Percentiles rank a stretch among this genome's conserved stretches.
Conservation (phyloP, 2,329 filamentous ascomycete genomes). For the Phyllosticta capitalensis region DNA sequence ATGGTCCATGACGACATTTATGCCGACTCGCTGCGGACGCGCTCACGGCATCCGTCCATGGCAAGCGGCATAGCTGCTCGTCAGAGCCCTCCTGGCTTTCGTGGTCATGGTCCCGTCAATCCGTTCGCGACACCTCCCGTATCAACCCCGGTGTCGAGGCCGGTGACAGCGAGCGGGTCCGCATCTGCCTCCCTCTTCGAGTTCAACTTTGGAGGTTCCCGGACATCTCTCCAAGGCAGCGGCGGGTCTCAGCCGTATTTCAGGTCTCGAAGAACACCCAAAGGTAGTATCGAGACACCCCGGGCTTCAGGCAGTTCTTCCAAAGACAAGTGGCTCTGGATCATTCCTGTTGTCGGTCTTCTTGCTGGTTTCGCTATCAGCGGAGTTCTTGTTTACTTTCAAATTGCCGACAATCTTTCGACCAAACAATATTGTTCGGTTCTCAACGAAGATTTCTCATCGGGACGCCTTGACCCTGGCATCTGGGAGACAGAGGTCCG, state of each 20-base stretch:
- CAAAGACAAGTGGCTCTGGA: conserved; percentile 8
- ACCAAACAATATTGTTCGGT: conserved; percentile 4
- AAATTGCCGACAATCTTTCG: background rate
- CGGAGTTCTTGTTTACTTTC: conserved; percentile 1
- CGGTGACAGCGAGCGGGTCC: background rate
- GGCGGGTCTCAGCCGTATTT: conserved; percentile 1
- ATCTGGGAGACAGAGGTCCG: conserved; percentile 42
- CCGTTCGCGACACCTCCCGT: conserved; percentile 1
- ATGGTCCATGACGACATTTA: background rate
- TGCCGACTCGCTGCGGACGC: background rate
- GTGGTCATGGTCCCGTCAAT: background rate
- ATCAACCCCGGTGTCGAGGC: background rate
- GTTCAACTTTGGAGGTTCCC: background rate
- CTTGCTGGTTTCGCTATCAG: background rate
- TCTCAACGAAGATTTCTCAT: conserved; percentile 8
- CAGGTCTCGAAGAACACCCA: background rate
- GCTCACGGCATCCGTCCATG: background rate
- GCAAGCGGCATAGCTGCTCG: background rate
- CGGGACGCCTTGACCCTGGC: conserved; percentile 19
- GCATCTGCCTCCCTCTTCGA: background rate
- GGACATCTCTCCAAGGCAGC: background rate
- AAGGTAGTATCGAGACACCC: conserved; percentile 6
- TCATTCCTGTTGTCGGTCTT: conserved; percentile 1
- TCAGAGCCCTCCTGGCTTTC: background rate
- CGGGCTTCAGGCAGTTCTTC: background rate